Evolutionary conservation across 257 asterid genomes (phyloP).

Genomic region (Asclepias syriaca): DNA sequence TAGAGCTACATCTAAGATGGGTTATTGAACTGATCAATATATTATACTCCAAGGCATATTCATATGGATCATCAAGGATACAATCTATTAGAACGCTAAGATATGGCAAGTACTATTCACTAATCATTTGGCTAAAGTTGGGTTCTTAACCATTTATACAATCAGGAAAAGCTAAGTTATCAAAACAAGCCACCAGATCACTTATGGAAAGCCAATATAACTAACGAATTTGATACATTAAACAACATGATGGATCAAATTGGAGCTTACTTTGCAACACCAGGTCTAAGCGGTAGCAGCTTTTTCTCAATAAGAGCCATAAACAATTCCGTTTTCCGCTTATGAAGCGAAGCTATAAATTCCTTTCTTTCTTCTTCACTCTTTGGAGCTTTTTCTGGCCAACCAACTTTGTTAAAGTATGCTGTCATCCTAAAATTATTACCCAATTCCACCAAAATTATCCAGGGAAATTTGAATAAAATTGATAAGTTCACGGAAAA

Average conservation of each 20-base stretch:
- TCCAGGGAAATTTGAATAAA: not conserved
- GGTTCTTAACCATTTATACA: not conserved
- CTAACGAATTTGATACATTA: not conserved
- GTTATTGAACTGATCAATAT: not conserved
- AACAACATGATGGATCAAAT: not conserved
- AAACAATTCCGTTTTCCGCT: slow-evolving; percentile 78
- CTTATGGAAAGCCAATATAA: not conserved
- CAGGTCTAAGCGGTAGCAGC: slow-evolving; percentile 91
- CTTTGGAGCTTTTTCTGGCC: slow-evolving; percentile 95
- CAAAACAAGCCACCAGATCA: not conserved
- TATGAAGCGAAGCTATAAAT: slow-evolving; percentile 86
- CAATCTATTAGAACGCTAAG: not conserved
- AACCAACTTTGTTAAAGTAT: slow-evolving; percentile 83
- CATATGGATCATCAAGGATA: not conserved
- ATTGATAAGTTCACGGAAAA: not conserved
- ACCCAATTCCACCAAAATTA: slow-evolving; percentile 6
- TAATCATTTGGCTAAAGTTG: not conserved
- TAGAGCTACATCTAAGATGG: not conserved
- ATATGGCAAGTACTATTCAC: not conserved
- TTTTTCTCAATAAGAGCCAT: slow-evolving; percentile 91
- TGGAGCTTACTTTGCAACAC: slow-evolving; percentile 74
- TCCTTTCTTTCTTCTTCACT: slow-evolving; percentile 69
- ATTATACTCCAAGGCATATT: not conserved
- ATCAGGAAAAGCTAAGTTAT: not conserved
- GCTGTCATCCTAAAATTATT: slow-evolving; percentile 73